Conservation (phyloP, 192 early-diverging fungal genomes). For the Linnemannia hyalina region DNA sequence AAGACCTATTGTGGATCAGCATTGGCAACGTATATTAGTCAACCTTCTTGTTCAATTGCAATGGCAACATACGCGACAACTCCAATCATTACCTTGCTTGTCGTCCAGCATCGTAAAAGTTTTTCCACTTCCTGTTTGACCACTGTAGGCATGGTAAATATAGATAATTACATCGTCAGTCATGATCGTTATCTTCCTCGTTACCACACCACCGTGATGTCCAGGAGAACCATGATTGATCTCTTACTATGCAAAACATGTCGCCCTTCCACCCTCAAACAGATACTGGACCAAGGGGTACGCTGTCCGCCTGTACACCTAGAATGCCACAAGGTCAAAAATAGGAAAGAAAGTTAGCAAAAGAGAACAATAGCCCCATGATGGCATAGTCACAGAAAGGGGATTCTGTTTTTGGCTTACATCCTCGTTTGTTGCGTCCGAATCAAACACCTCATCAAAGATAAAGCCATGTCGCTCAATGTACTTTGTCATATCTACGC, state of each 20-base stretch:
- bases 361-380: background rate
- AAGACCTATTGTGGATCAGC: slow-evolving; percentile 62
- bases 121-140: slow-evolving; percentile 97
- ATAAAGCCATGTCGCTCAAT: slow-evolving; percentile 94
- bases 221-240: background rate
- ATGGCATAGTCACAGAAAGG: background rate
- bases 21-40: background rate
- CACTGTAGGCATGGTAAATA: slow-evolving; percentile 59
- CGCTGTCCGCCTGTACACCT: slow-evolving; percentile 90
- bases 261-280: slow-evolving; percentile 95
- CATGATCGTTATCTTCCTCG: background rate
- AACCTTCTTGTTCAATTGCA: background rate
- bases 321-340: background rate
- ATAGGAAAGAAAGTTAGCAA: background rate
- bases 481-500: slow-evolving; percentile 95
- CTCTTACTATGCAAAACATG: slow-evolving; percentile 97
- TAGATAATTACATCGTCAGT: background rate
- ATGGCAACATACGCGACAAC: too few species aligned
- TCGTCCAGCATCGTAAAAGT: slow-evolving; percentile 97
- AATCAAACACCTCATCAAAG: slow-evolving; percentile 98
- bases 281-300: slow-evolving; percentile 94
- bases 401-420: slow-evolving; percentile 33
- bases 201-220: background rate
- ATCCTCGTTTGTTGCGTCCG: slow-evolving; percentile 81
- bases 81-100: slow-evolving; percentile 63